phyloP scores from a whole-genome alignment of 257 asterid genomes.

The Petrea volubilis region DNA sequence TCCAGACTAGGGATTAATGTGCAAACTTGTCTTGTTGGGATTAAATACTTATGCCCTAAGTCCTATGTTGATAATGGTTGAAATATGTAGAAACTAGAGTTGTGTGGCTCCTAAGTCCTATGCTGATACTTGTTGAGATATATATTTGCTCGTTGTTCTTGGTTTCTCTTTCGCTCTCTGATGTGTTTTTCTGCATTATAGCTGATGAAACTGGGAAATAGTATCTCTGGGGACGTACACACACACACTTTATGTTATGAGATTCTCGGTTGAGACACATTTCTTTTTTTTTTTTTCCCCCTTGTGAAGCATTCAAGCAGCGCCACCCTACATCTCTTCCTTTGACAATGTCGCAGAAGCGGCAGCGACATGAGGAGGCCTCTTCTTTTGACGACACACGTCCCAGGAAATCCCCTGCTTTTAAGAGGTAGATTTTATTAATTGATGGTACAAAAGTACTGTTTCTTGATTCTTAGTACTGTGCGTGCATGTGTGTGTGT shows the following conservation, averaged over 20 bases:
- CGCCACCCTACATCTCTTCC: too few relatives aligned
- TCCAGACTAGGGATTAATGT: background rate
- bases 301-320: too few relatives aligned
- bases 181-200: too few relatives aligned
- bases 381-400: slow-evolving; percentile 54
- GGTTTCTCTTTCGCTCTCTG: background rate
- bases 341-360: slow-evolving; percentile 48
- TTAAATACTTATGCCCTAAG: too few relatives aligned
- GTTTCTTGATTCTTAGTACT: too few relatives aligned
- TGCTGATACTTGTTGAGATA: background rate
- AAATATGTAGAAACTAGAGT: background rate
- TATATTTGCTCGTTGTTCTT: background rate
- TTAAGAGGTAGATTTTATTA: slow-evolving; percentile 49
- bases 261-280: too few relatives aligned
- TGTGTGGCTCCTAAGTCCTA: background rate
- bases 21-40: background rate
- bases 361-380: slow-evolving; percentile 65
- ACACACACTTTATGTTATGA: too few relatives aligned
- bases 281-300: too few relatives aligned
- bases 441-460: background rate
- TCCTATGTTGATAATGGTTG: too few relatives aligned
- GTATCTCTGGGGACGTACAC: too few relatives aligned
- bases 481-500: too few relatives aligned
- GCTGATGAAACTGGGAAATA: too few relatives aligned
- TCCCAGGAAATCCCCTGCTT: slow-evolving; percentile 53